phyloP scores from a whole-genome alignment of 1,284 basidiomycete species.

The Ceratobasidium sp. region DNA sequence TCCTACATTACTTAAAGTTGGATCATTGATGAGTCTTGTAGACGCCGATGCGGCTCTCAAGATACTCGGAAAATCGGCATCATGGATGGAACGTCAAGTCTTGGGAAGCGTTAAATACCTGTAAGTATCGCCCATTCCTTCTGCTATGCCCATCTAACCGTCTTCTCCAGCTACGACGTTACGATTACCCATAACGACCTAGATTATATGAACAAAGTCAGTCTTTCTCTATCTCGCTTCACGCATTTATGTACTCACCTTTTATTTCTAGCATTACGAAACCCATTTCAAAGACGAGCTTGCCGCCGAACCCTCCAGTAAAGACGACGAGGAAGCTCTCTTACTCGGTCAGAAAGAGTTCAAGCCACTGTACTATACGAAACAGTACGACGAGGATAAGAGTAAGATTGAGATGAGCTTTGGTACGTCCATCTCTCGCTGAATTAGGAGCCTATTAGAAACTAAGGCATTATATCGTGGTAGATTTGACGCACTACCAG shows the following conservation, averaged over 20 bases:
- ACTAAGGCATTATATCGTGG: background rate
- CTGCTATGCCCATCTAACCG: background rate
- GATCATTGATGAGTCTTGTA: slow-evolving; percentile 48
- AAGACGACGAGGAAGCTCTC: slow-evolving; percentile 60
- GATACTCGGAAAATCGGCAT: slow-evolving; percentile 64
- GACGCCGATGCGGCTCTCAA: slow-evolving; percentile 57
- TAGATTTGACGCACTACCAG: slow-evolving; percentile 70
- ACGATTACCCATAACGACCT: slow-evolving; percentile 72
- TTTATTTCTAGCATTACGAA: slow-evolving; percentile 63
- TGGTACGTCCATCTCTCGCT: slow-evolving; percentile 47
- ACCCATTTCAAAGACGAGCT: slow-evolving; percentile 61
- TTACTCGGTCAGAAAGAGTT: slow-evolving; percentile 66
- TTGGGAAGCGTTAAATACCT: slow-evolving; percentile 70
- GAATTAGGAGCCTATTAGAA: background rate
- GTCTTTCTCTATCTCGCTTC: background rate
- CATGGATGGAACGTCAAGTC: slow-evolving; percentile 70
- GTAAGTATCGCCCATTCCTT: background rate
- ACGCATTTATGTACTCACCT: background rate
- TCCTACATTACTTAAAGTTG: slow-evolving; percentile 32
- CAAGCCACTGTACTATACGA: slow-evolving; percentile 70
- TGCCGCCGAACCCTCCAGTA: slow-evolving; percentile 59
- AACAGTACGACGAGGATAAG: slow-evolving; percentile 69
- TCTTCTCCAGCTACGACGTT: slow-evolving; percentile 60
- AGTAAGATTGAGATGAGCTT: slow-evolving; percentile 76
- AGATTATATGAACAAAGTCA: slow-evolving; percentile 69